These are phyloP conservation scores for Aureobasidium melanogenum DNA, from an alignment of 2,329 filamentous ascomycete genomes.

Conservation along the genomic window DNA sequence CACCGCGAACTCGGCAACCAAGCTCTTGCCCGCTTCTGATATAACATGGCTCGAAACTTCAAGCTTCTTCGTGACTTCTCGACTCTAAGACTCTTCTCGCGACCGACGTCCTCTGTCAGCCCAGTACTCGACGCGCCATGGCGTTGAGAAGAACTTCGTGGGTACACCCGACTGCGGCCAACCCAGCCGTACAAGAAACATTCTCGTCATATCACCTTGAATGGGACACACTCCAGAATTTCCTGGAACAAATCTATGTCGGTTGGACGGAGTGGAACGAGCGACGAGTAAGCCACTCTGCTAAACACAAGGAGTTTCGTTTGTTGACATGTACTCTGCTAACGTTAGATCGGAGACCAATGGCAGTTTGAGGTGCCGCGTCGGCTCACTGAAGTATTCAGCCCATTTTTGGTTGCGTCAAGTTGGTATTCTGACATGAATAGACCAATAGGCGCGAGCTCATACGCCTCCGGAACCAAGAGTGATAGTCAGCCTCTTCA, in stretches of 20 bases:
- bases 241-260: background rate
- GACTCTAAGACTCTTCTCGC: no score
- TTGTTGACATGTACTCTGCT: no score
- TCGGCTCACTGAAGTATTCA: background rate
- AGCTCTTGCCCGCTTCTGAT: no score
- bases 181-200: background rate
- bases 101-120: no score
- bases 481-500: no score
- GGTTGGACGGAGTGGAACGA: background rate
- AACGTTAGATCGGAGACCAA: background rate
- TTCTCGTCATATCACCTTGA: background rate
- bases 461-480: background rate
- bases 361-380: background rate
- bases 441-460: background rate
- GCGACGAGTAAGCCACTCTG: background rate
- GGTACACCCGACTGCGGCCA: background rate
- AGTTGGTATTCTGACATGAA: background rate
- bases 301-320: background rate
- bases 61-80: no score
- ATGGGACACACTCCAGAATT: background rate
- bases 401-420: accelerated
- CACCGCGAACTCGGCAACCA: no score
- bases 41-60: no score
- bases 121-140: background rate
- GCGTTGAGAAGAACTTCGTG: background rate